These are phyloP conservation scores for Osmozyma mogii DNA, from an alignment of 805 yeast species.

Conservation along the genomic window DNA sequence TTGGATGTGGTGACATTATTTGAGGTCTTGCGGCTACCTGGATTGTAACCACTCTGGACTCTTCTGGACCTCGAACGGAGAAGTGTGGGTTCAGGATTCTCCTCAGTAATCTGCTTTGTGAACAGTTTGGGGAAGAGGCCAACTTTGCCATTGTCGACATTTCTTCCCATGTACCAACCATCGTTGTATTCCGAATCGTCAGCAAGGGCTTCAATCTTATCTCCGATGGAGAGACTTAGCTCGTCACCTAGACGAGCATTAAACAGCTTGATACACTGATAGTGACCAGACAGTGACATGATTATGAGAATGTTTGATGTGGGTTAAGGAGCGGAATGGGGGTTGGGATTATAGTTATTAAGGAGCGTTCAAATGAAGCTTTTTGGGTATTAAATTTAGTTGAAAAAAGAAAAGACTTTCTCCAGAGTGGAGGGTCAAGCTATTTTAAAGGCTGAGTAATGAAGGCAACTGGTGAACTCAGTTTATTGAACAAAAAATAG, in stretches of 20 bases:
- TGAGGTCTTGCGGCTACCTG: constrained; percentile 45
- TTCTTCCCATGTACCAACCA: constrained; percentile 94
- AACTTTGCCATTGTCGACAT: constrained; percentile 59
- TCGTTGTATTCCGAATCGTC: constrained; percentile 92
- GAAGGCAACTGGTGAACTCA: too few species aligned
- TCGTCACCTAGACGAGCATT: constrained; percentile 86
- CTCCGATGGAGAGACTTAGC: constrained; percentile 71
- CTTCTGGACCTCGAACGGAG: constrained; percentile 3
- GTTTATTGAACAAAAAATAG: too few species aligned
- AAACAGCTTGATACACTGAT: constrained; percentile 72
- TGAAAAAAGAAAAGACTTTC: too few species aligned
- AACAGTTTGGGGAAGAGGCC: constrained; percentile 91
- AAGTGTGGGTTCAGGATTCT: neutral
- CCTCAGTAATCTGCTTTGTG: constrained; percentile 43
- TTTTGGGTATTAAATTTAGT: too few species aligned
- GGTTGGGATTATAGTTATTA: too few species aligned
- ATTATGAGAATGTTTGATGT: too few species aligned
- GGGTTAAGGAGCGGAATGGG: too few species aligned
- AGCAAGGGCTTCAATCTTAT: constrained; percentile 78
- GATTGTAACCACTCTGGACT: constrained; percentile 32
- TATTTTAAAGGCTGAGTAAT: too few species aligned
- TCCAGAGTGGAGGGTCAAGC: too few species aligned
- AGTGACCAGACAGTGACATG: too few species aligned
- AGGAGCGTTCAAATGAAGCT: too few species aligned
- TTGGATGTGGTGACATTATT: constrained; percentile 5